phyloP scores from a whole-genome alignment of 2,329 filamentous ascomycete species.

The Talaromyces sp. region DNA sequence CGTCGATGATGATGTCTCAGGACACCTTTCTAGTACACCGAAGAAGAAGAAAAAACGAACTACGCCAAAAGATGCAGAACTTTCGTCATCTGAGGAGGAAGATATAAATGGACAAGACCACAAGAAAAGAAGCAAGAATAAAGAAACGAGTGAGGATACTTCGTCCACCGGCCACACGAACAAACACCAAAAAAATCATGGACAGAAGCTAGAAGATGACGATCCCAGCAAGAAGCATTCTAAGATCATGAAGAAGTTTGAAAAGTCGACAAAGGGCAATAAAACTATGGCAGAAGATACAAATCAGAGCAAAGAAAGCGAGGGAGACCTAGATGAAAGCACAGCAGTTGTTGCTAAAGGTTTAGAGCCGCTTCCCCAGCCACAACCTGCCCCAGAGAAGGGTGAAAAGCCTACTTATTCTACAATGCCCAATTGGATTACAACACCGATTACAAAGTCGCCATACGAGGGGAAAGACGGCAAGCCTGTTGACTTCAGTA shows the following conservation, averaged over 20 bases:
- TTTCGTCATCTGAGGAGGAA: not conserved
- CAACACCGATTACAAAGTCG: conserved; percentile 65
- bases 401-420: conserved; percentile 64
- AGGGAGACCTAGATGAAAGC: conserved; percentile 16
- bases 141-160: conserved; percentile 15
- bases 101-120: not conserved
- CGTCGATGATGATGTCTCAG: not conserved
- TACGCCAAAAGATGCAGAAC: not conserved
- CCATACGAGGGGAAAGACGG: conserved; percentile 44
- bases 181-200: conserved; percentile 15
- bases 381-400: conserved; percentile 50
- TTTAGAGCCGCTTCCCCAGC: conserved; percentile 77
- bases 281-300: conserved; percentile 14
- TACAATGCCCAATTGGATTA: conserved; percentile 75
- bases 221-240: conserved; percentile 26
- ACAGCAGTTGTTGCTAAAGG: conserved; percentile 43
- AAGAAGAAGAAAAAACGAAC: not conserved
- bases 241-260: conserved; percentile 34
- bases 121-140: conserved; percentile 13
- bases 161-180: conserved; percentile 23
- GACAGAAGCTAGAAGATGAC: conserved; percentile 21
- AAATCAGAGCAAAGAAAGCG: conserved; percentile 11
- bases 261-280: conserved; percentile 25
- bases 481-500: conserved; percentile 52
- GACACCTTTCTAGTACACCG: not conserved